These are phyloP conservation scores for Lotus japonicus DNA, from an alignment of 306 rosid genomes.

Conservation along the genomic window DNA sequence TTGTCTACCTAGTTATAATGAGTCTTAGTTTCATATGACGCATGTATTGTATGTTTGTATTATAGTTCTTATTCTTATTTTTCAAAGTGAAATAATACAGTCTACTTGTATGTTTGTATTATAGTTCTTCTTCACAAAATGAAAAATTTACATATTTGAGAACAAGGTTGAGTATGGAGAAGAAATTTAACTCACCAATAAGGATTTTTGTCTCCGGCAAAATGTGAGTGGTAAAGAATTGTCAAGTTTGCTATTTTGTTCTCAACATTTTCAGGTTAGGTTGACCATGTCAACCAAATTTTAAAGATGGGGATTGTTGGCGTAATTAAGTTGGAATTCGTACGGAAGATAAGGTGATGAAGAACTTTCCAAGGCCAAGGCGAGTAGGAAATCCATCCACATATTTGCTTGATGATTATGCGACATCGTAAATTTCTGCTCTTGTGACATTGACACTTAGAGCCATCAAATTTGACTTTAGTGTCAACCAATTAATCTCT, in stretches of 20 bases:
- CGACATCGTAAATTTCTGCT: no score
- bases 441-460: neutral
- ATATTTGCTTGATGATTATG: neutral
- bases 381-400: neutral
- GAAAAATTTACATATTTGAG: neutral
- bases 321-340: no score
- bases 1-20: neutral
- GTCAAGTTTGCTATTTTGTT: neutral
- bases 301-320: no score
- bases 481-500: no score
- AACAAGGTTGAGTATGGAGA: no score
- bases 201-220: no score
- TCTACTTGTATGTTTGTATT: no score
- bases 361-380: neutral
- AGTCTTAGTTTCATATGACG: neutral
- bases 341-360: no score
- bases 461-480: constrained; percentile 18
- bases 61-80: neutral
- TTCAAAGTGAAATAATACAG: neutral
- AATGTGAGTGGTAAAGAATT: no score
- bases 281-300: neutral
- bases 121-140: no score
- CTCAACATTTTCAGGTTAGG: neutral
- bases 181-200: no score
- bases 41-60: neutral